phyloP scores from a whole-genome alignment of 495 filamentous ascomycete species.

The Penicillium silybi region DNA sequence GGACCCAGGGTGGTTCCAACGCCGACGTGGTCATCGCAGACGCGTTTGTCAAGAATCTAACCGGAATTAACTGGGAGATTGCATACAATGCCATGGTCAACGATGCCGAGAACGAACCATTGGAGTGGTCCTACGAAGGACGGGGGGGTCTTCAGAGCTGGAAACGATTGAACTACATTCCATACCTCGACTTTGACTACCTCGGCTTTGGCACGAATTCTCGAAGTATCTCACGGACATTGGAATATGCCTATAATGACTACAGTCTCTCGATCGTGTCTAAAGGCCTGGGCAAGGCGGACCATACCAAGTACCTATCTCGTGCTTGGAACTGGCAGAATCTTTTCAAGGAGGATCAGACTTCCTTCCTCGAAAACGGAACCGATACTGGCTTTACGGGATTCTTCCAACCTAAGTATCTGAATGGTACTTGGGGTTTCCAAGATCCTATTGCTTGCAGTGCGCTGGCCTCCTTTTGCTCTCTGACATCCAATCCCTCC shows the following conservation, averaged over 20 bases:
- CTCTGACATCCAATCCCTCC: constrained; percentile 56
- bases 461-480: constrained; percentile 52
- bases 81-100: constrained; percentile 70
- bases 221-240: constrained; percentile 63
- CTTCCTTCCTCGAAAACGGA: constrained; percentile 49
- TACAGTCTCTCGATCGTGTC: constrained; percentile 64
- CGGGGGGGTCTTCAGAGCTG: constrained; percentile 66
- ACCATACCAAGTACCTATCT: constrained; percentile 57
- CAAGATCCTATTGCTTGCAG: constrained; percentile 69
- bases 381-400: constrained; percentile 60
- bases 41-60: constrained; percentile 64
- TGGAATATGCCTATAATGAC: constrained; percentile 78
- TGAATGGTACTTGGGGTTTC: constrained; percentile 64
- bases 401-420: constrained; percentile 63
- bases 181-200: constrained; percentile 65
- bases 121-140: constrained; percentile 67
- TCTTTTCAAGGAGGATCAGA: constrained; percentile 60
- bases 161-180: constrained; percentile 66
- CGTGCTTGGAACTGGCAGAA: constrained; percentile 66
- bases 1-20: constrained; percentile 75
- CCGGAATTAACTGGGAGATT: constrained; percentile 62
- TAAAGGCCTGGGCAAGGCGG: constrained; percentile 45
- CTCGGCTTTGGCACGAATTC: constrained; percentile 68
- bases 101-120: constrained; percentile 73
- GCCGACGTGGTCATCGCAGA: constrained; percentile 70